A percentile compares a stretch with the other conserved stretches of the same genome.
Evolutionary conservation across 306 rosid genomes (phyloP).

Genomic region (cucumber (Cucumis sativus)): DNA sequence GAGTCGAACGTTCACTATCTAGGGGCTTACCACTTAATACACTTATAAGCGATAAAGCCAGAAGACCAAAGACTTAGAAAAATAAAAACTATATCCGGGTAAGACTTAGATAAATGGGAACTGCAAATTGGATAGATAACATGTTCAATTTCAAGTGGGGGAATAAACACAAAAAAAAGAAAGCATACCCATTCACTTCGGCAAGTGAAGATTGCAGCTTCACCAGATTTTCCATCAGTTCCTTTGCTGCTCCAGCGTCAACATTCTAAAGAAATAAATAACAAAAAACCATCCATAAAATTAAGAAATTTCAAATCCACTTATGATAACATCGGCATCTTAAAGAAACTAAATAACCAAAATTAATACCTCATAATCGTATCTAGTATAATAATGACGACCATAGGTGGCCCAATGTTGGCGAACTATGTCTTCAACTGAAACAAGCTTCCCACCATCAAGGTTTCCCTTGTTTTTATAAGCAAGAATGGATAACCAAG

Average conservation of each 20-base stretch:
- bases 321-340: not conserved
- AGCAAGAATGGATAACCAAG: slow-evolving; percentile 88
- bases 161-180: not conserved
- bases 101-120: not conserved
- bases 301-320: not conserved
- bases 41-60: not conserved
- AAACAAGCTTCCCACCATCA: slow-evolving; percentile 60
- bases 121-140: not conserved
- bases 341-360: not conserved
- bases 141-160: not conserved
- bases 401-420: slow-evolving; percentile 90
- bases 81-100: not conserved
- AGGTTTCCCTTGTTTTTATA: slow-evolving; percentile 72
- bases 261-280: slow-evolving; percentile 51
- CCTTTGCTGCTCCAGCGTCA: slow-evolving; percentile 90
- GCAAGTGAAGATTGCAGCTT: slow-evolving; percentile 73
- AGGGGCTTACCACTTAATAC: not conserved
- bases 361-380: slow-evolving; percentile 65
- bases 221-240: slow-evolving; percentile 83
- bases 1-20: not conserved
- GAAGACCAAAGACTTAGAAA: not conserved
- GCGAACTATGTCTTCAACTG: slow-evolving; percentile 95
- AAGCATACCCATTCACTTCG: slow-evolving; percentile 73
- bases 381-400: slow-evolving; percentile 93
- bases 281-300: not conserved